A percentile compares a stretch with the other conserved stretches of the same genome.
Evolutionary conservation across 495 filamentous ascomycete species (phyloP).

Genomic region (Platismatia glauca): DNA sequence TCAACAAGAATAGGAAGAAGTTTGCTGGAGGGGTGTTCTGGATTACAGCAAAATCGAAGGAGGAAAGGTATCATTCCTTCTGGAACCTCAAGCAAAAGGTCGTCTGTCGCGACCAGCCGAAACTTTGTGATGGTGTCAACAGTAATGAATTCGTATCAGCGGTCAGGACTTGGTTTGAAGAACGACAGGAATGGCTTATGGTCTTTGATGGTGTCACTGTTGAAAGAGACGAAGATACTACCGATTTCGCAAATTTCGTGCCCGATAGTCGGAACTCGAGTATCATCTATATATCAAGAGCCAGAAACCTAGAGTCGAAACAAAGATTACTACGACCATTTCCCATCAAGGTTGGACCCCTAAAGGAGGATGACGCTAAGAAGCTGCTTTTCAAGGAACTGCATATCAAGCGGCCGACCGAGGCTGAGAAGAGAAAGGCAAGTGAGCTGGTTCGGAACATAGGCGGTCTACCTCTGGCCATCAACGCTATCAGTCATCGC

Average conservation of each 20-base stretch:
- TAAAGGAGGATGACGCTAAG: slow-evolving; percentile 53
- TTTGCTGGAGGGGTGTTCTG: slow-evolving; percentile 75
- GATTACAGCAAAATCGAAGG: slow-evolving; percentile 59
- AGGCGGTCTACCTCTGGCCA: slow-evolving; percentile 65
- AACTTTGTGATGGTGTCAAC: slow-evolving; percentile 19
- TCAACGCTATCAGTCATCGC: slow-evolving; percentile 68
- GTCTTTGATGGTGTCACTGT: slow-evolving; percentile 69
- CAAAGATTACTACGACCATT: slow-evolving; percentile 66
- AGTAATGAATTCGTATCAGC: slow-evolving; percentile 41
- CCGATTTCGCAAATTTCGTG: slow-evolving; percentile 54
- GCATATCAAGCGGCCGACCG: slow-evolving; percentile 41
- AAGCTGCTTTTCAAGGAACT: slow-evolving; percentile 49
- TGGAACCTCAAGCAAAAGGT: slow-evolving; percentile 61
- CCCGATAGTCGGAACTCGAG: slow-evolving; percentile 59
- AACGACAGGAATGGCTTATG: slow-evolving; percentile 62
- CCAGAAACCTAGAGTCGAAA: slow-evolving; percentile 56
- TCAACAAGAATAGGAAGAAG: slow-evolving; percentile 55
- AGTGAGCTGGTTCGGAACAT: slow-evolving; percentile 60
- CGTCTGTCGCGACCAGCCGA: slow-evolving; percentile 38
- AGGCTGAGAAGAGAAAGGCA: slow-evolving; percentile 51
- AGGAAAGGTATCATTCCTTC: slow-evolving; percentile 57
- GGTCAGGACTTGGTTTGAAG: slow-evolving; percentile 63
- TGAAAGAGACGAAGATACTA: slow-evolving; percentile 47
- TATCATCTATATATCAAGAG: slow-evolving; percentile 71
- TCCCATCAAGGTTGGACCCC: slow-evolving; percentile 51